Percentiles rank a stretch among this genome's conserved stretches.
These are phyloP conservation scores for Peronospora belbahrii DNA, from an alignment of 352 stramenopile species.

Conservation along the genomic window DNA sequence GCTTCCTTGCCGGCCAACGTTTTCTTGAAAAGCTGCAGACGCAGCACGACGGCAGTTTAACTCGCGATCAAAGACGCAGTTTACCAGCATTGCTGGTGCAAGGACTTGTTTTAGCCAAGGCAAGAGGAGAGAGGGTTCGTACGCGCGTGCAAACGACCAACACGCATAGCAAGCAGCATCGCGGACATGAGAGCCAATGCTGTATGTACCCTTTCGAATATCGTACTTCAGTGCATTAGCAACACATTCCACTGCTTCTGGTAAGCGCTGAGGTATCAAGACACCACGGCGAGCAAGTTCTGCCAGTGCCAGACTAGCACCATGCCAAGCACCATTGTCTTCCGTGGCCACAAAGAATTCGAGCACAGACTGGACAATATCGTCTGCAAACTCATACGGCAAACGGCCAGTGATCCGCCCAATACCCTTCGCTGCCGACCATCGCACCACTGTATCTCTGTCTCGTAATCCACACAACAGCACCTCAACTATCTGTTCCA, in stretches of 20 bases:
- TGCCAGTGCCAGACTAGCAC: constrained; percentile 93
- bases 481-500: constrained; percentile 96
- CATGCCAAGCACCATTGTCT: constrained; percentile 94
- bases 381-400: constrained; percentile 91
- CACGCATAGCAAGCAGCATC: constrained; percentile 97
- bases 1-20: constrained; percentile 83
- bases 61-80: constrained; percentile 96
- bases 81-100: constrained; percentile 89
- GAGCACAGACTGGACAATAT: constrained; percentile 94
- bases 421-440: constrained; percentile 98
- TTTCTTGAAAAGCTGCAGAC: constrained; percentile 96
- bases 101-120: constrained; percentile 86
- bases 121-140: constrained; percentile 86
- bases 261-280: constrained; percentile 89
- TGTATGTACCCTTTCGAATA: constrained; percentile 89
- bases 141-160: constrained; percentile 96
- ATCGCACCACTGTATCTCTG: constrained; percentile 96
- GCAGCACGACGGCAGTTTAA: constrained; percentile 97
- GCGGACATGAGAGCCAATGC: constrained; percentile 94
- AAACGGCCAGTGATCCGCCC: constrained; percentile 93
- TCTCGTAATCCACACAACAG: constrained; percentile 86
- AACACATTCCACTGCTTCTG: constrained; percentile 90
- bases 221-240: constrained; percentile 92
- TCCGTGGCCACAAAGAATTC: constrained; percentile 91
- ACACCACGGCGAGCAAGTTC: constrained; percentile 93